Conservation (phyloP, 768 basidiomycete genomes). For the Grammothele lineata region DNA sequence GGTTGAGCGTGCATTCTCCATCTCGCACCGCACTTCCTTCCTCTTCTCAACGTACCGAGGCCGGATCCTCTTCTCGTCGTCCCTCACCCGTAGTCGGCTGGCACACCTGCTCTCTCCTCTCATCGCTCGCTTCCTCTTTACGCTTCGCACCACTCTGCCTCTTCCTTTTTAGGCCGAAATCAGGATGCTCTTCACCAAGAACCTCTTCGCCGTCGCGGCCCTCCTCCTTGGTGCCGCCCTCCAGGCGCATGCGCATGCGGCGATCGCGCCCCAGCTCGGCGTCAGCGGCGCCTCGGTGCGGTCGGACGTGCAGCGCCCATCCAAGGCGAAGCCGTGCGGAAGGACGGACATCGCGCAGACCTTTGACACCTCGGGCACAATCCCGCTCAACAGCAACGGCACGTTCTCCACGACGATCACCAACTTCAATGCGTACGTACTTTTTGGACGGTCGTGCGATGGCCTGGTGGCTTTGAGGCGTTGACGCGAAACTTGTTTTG, state of each 20-base stretch:
- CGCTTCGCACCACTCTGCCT: neutral
- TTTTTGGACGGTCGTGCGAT: neutral
- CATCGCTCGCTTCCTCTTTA: neutral
- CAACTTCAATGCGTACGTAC: constrained; percentile 44
- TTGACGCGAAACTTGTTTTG: no score
- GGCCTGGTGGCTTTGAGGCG: neutral
- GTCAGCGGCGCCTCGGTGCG: constrained; percentile 24
- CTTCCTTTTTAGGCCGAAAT: neutral
- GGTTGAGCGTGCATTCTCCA: no score
- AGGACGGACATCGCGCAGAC: constrained; percentile 35
- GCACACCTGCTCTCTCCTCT: neutral
- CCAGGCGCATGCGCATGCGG: constrained; percentile 39
- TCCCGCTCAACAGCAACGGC: constrained; percentile 31
- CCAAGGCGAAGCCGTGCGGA: constrained; percentile 36
- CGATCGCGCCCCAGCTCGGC: constrained; percentile 39
- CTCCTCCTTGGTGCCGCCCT: constrained; percentile 32
- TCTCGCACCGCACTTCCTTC: no score
- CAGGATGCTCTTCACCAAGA: constrained; percentile 25
- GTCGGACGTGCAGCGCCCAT: constrained; percentile 28
- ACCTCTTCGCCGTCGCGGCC: constrained; percentile 21
- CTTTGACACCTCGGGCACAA: constrained; percentile 32
- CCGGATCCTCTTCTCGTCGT: constrained; percentile 12
- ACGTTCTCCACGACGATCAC: constrained; percentile 36
- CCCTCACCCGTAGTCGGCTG: constrained; percentile 2
- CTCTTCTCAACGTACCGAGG: constrained; percentile 10